Conservation (phyloP, 768 basidiomycete genomes). For the Boletales sp. region DNA sequence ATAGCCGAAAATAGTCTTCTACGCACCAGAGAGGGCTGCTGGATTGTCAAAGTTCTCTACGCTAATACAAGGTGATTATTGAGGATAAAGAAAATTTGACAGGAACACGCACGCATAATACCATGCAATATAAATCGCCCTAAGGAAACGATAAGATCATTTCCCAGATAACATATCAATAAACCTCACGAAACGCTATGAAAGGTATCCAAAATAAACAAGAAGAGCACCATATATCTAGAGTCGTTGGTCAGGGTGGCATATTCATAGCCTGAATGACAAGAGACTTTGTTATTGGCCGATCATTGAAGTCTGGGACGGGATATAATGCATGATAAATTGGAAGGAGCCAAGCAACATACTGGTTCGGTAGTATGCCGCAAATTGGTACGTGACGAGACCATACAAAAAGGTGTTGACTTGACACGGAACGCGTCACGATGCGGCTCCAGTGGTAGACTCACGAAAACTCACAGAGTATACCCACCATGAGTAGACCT, state of each 20-base stretch:
- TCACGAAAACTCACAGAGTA: conserved; percentile 9
- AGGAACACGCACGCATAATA: conserved; percentile 3
- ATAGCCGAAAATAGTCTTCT: background rate
- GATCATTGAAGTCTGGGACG: conserved; percentile 14
- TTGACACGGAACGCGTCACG: background rate
- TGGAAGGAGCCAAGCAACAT: background rate
- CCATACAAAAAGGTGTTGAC: conserved; percentile 34
- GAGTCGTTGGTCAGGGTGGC: background rate
- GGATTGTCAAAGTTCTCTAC: conserved; percentile 13
- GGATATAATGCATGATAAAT: background rate
- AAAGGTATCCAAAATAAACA: conserved; percentile 13
- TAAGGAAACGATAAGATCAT: background rate
- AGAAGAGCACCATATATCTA: conserved; percentile 13
- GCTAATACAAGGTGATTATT: background rate
- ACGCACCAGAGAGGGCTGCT: conserved; percentile 5
- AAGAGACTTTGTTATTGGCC: conserved; percentile 1
- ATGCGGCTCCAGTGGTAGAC: background rate
- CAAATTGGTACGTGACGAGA: conserved; percentile 40
- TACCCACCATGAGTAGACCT: conserved; percentile 13
- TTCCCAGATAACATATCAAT: background rate
- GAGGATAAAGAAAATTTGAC: background rate
- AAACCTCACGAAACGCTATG: conserved; percentile 11
- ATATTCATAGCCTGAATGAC: background rate
- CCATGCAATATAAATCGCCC: conserved; percentile 14
- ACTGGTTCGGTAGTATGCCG: conserved; percentile 31